Evolutionary conservation across 192 early-diverging fungal species (phyloP).

Genomic region (Coemansia javaensis): DNA sequence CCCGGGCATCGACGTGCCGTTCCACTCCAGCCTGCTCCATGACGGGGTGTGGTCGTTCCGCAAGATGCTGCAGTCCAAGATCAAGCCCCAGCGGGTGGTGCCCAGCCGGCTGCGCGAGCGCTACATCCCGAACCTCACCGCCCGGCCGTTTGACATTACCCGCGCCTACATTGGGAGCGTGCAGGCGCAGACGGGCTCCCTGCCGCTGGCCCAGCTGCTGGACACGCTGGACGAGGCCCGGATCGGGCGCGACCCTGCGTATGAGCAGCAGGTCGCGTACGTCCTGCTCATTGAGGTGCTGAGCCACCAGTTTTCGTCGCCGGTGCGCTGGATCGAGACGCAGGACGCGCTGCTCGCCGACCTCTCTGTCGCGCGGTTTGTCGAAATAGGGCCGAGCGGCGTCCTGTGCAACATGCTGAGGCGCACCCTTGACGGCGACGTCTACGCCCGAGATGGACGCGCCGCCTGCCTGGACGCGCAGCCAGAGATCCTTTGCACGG

Average conservation of each 20-base stretch:
- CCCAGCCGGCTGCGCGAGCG: slow-evolving; percentile 66
- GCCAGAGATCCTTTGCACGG: slow-evolving; percentile 71
- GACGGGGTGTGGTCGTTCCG: slow-evolving; percentile 85
- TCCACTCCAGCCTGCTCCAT: slow-evolving; percentile 86
- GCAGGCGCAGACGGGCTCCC: slow-evolving; percentile 64
- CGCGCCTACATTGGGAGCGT: slow-evolving; percentile 71
- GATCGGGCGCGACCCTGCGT: slow-evolving; percentile 53
- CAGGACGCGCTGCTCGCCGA: slow-evolving; percentile 82
- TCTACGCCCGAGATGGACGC: background rate
- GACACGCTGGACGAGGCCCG: slow-evolving; percentile 64
- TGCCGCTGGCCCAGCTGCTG: slow-evolving; percentile 62
- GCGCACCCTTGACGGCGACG: slow-evolving; percentile 64
- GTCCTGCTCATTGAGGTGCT: slow-evolving; percentile 83
- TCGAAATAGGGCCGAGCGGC: slow-evolving; percentile 87
- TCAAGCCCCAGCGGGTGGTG: slow-evolving; percentile 66
- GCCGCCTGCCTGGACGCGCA: slow-evolving; percentile 72
- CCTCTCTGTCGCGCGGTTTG: slow-evolving; percentile 70
- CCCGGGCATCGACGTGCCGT: slow-evolving; percentile 90
- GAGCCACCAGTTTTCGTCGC: slow-evolving; percentile 88
- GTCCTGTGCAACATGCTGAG: slow-evolving; percentile 85
- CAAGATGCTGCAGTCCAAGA: slow-evolving; percentile 69
- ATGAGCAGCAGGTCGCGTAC: slow-evolving; percentile 75
- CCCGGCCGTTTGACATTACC: slow-evolving; percentile 73
- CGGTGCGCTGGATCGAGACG: slow-evolving; percentile 96
- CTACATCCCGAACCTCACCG: slow-evolving; percentile 96